These are phyloP conservation scores for Piloderma croceum DNA, from an alignment of 768 basidiomycete species.

Conservation along the genomic window DNA sequence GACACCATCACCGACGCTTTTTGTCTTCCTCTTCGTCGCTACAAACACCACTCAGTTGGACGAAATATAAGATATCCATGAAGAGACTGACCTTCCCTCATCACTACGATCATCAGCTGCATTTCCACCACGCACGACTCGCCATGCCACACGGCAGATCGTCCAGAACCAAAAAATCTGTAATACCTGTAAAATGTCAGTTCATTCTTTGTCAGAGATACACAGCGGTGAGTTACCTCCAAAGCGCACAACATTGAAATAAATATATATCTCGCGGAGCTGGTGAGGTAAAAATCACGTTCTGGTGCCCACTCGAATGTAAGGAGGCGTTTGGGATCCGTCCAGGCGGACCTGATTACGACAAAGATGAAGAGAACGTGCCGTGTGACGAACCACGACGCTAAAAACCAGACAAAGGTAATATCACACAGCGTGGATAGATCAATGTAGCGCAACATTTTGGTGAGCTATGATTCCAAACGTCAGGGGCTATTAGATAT, in stretches of 20 bases:
- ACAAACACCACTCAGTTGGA: slow-evolving; percentile 4
- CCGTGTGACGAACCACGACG: slow-evolving; percentile 88
- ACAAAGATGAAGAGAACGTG: slow-evolving; percentile 75
- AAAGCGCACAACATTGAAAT: no score
- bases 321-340: no score
- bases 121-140: slow-evolving; percentile 63
- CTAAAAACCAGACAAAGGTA: slow-evolving; percentile 74
- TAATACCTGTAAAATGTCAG: slow-evolving; percentile 41
- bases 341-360: slow-evolving; percentile 56
- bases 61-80: neutral
- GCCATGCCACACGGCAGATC: slow-evolving; percentile 80
- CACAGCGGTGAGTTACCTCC: no score
- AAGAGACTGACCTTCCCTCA: slow-evolving; percentile 55
- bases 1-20: no score
- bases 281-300: no score
- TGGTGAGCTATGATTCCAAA: slow-evolving; percentile 68
- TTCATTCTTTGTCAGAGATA: no score
- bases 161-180: slow-evolving; percentile 82
- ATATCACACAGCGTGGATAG: slow-evolving; percentile 59
- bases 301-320: no score
- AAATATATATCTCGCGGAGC: no score
- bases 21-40: slow-evolving; percentile 23
- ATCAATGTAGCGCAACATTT: slow-evolving; percentile 87
- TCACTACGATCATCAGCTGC: slow-evolving; percentile 87
- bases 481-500: no score